Percentiles rank a stretch among this genome's conserved stretches.
Conservation (phyloP, 1,284 basidiomycete genomes). For the Cerrena zonata region DNA sequence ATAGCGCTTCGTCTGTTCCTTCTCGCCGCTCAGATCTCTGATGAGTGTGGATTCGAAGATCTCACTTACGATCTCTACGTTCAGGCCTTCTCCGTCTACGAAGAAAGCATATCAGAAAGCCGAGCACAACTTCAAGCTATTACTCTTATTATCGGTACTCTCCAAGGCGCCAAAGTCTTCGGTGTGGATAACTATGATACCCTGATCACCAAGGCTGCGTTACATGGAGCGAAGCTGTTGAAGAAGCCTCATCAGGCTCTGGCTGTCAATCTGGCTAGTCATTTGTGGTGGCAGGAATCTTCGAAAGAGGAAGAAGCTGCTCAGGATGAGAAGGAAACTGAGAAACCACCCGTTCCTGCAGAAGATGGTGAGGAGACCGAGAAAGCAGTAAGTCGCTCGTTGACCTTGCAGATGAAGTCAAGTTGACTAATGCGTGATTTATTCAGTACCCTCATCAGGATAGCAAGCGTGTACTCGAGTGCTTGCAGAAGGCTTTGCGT, state of each 20-base stretch:
- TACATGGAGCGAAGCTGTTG: constrained; percentile 87
- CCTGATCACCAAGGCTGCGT: constrained; percentile 88
- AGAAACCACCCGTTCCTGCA: constrained; percentile 35
- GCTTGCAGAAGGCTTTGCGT: constrained; percentile 86
- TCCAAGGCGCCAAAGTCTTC: constrained; percentile 82
- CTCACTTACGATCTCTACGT: constrained; percentile 93
- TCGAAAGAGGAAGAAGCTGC: constrained; percentile 30
- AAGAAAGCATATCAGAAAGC: constrained; percentile 89
- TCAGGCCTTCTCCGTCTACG: constrained; percentile 91
- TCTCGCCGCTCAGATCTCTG: constrained; percentile 87
- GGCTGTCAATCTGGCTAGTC: constrained; percentile 89
- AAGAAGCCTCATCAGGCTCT: constrained; percentile 96
- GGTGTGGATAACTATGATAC: constrained; percentile 91
- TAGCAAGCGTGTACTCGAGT: constrained; percentile 91
- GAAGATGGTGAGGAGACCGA: constrained; percentile 39
- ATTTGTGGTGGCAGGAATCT: constrained; percentile 92
- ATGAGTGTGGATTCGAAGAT: constrained; percentile 89
- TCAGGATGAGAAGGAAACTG: constrained; percentile 21
- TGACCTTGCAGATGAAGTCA: background rate
- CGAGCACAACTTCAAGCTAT: constrained; percentile 90
- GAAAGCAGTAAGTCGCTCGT: constrained; percentile 52
- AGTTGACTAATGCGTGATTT: background rate
- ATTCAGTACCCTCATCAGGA: constrained; percentile 80
- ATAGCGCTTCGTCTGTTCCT: constrained; percentile 88
- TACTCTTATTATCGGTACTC: constrained; percentile 82